phyloP scores from a whole-genome alignment of 495 filamentous ascomycete species.

The Xylaria longipes region DNA sequence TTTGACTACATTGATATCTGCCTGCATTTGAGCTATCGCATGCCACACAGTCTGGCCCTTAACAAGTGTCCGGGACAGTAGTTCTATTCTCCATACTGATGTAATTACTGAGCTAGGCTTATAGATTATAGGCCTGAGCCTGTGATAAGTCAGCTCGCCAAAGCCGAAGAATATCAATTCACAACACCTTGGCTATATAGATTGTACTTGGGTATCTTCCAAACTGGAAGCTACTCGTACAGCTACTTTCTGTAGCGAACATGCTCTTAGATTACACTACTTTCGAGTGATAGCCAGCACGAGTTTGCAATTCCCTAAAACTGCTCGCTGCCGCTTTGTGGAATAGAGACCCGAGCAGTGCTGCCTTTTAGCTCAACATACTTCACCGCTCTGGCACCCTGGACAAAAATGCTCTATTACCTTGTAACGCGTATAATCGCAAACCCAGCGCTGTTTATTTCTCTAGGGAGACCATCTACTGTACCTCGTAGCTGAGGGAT shows the following conservation, averaged over 20 bases:
- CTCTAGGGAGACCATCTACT: slow-evolving; percentile 45
- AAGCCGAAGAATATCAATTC: background rate
- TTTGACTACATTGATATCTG: too few species aligned
- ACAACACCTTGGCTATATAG: background rate
- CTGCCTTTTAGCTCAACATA: background rate
- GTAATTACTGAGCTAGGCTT: too few species aligned
- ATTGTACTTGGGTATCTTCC: background rate
- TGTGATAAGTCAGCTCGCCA: background rate
- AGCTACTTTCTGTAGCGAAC: background rate
- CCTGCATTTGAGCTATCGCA: too few species aligned
- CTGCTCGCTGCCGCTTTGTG: background rate
- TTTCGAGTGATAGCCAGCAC: background rate
- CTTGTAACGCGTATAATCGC: background rate
- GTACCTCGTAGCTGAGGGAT: background rate
- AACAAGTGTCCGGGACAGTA: too few species aligned
- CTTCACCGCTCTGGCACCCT: background rate
- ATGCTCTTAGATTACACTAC: background rate
- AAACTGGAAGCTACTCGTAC: background rate
- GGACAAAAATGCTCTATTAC: background rate
- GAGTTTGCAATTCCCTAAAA: background rate
- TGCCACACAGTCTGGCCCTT: too few species aligned
- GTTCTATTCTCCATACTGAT: too few species aligned
- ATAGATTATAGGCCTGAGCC: too few species aligned
- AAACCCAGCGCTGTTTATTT: slow-evolving; percentile 45
- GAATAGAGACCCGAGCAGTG: background rate